A percentile compares a stretch with the other conserved stretches of the same genome.
Evolutionary conservation across 2,329 filamentous ascomycete genomes (phyloP).

Genomic region (Ploettnerulaceae sp.): DNA sequence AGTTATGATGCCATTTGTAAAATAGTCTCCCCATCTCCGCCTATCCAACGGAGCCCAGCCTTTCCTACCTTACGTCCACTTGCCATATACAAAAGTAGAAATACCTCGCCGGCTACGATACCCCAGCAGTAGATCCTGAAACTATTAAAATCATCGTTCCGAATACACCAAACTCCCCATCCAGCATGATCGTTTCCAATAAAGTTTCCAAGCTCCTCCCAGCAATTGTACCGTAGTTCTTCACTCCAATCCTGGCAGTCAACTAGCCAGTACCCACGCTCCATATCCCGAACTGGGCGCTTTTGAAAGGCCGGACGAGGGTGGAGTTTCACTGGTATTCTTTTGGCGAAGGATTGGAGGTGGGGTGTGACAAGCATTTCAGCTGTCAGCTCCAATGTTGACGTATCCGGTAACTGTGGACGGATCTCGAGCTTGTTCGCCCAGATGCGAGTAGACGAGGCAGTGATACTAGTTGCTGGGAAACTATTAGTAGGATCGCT

Average conservation of each 20-base stretch:
- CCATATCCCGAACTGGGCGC: slow-evolving; percentile 50
- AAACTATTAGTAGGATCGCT: neutral
- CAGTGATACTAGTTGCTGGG: neutral
- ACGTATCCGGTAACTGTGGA: slow-evolving; percentile 49
- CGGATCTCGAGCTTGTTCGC: slow-evolving; percentile 42
- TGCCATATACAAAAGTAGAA: slow-evolving; percentile 68
- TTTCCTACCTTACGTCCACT: slow-evolving; percentile 58
- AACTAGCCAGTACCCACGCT: slow-evolving; percentile 76
- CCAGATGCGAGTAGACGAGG: slow-evolving; percentile 8
- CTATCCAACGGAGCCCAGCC: slow-evolving; percentile 61
- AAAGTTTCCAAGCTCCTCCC: slow-evolving; percentile 57
- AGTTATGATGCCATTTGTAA: slow-evolving; percentile 42
- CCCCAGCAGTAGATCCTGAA: slow-evolving; percentile 77
- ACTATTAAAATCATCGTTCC: slow-evolving; percentile 38
- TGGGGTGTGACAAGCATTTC: slow-evolving; percentile 51
- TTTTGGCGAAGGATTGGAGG: slow-evolving; percentile 47
- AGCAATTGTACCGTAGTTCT: slow-evolving; percentile 48
- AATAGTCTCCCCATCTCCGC: slow-evolving; percentile 52
- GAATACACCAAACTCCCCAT: slow-evolving; percentile 60
- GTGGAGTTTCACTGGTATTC: slow-evolving; percentile 40
- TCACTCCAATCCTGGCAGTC: slow-evolving; percentile 51
- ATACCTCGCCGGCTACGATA: slow-evolving; percentile 65
- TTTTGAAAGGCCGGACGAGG: slow-evolving; percentile 45
- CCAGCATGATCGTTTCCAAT: slow-evolving; percentile 56
- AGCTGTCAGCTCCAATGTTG: slow-evolving; percentile 41